Evolutionary conservation across 2,329 filamentous ascomycete genomes (phyloP).

Genomic region (Penicillium sp.): DNA sequence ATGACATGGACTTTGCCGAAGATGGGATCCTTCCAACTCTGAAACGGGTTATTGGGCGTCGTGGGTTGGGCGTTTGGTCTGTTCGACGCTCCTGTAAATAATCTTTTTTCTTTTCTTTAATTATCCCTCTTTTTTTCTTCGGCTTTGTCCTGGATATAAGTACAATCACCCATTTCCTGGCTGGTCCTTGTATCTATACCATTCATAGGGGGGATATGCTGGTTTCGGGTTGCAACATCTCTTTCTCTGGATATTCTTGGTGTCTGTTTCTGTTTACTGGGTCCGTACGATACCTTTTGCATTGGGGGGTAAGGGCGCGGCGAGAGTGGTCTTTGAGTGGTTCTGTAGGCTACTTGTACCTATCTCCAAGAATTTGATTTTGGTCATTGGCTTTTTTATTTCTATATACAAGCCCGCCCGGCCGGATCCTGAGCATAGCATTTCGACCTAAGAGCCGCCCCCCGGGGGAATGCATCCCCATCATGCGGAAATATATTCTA

Average conservation of each 20-base stretch:
- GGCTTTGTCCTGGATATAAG: not conserved
- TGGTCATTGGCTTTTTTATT: not conserved
- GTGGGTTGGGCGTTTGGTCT: constrained; percentile 50
- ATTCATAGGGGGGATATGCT: not conserved
- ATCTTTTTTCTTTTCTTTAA: not conserved
- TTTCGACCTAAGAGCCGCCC: too few species aligned
- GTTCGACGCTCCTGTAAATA: constrained; percentile 35
- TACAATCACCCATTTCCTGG: not conserved
- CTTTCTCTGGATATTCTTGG: constrained; percentile 9
- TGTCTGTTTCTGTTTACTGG: constrained; percentile 1
- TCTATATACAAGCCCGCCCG: too few species aligned
- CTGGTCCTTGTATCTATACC: not conserved
- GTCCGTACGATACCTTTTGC: constrained; percentile 7
- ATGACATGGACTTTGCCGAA: constrained; percentile 50
- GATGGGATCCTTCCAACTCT: constrained; percentile 49
- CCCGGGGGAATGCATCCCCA: not conserved
- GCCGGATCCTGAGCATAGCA: too few species aligned
- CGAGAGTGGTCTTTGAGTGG: not conserved
- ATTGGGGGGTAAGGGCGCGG: constrained; percentile 6
- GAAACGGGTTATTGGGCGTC: constrained; percentile 45
- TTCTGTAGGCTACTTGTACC: not conserved
- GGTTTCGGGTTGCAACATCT: constrained; percentile 2
- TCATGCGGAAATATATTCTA: not conserved
- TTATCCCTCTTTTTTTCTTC: not conserved
- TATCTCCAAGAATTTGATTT: not conserved